Evolutionary conservation across 2,329 filamentous ascomycete species (phyloP), one percentile per base, ranked within the genome.

Genomic region (Alternaria alternata): DNA sequence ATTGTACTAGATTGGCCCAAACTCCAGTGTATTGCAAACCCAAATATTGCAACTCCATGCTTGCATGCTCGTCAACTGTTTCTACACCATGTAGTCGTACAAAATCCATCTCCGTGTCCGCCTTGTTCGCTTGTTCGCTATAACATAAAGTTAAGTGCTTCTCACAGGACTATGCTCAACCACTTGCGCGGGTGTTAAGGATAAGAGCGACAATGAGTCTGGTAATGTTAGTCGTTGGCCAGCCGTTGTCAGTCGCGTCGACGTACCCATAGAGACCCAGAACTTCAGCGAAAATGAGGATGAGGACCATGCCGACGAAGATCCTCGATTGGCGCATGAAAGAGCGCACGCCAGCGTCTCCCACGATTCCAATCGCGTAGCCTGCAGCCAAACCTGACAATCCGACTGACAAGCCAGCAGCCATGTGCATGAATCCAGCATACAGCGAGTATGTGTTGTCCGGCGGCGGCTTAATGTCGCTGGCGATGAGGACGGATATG

Each of bases 301-400:
- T 98, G 73, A 99, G 83, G 47, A 99, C 94, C 95, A 98, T 98
- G 80, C 95, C 95, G 51, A 99, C 95, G 72, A 97, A 99, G 68
- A 99, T 91, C 65, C 94, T 88, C 51, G 92, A 96, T 81, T 99
- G 95, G 74, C 93, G 88, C 93, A 99, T 97, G 83, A 96, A 98
- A 58, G 93, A 89, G 71, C 95, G 89, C 54, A 98, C 94, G 62
- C 95, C 88, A 81, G 89, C 90, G 82, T 99, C 96, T 68, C 95
- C 95, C 22, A 99, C 94, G 63, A 97, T 88, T 56, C 95, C 95
- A 79, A 99, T 99, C 61, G 93, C 92, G 82, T 80, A 80, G 48
- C 78, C 78, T 22, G 78, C 78, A 46, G 78, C 78, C 61, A 78
- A 62, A 5, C 78, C 78, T 14, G 78, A 72, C 51, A 79, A 66